Base-by-base conservation (phyloP, 495 filamentous ascomycete species). In the Emericellopsis terricola region DNA sequence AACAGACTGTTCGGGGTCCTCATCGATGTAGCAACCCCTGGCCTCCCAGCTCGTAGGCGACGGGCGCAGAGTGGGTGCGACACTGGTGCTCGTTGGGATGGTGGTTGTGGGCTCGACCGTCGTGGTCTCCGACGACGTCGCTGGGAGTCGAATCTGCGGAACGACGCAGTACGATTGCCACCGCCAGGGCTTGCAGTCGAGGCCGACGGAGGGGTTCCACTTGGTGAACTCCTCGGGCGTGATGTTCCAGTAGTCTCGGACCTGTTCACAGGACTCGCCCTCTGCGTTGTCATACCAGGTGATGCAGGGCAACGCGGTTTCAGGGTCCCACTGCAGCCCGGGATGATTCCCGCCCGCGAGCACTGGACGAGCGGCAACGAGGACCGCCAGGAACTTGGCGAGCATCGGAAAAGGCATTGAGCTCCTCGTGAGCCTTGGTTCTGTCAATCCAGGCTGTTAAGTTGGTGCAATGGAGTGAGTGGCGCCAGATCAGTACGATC, bases 151-250 rank as follows among this genome's bases (percentile, higher is more conserved):
- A 7, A 17, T 17, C 4, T 17, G 16, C 15, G 30, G 16, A 7
- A 11, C 8, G 4, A 32, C 15, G 18, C 30, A 32, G n/a, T 32
- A 32, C 14, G 30, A 32, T 4, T 14, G 30, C n/a, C 5, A 17
- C n/a, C n/a, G n/a, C 30, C 30, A 32, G 4, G 30, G 30, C 16
- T 32, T 11, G 30, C 30, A 32, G 30, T 19, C 30, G 11, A 32
- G 4, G 15, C 30, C n/a, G 15, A 32, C 8, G 18, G 30, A 32
- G 7, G 30, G 30, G 15, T 32, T 32, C 30, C 30, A 32, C 19
- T 15, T 17, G 15, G 16, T 14, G n/a, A 32, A 32, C 13, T 32
- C 14, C 15, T 32, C 30, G n/a, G 30, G 30, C 15, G 30, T 32
- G 15, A 32, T 32, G 30, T 17, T 17, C 7, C 16, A 32, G 11